A percentile compares a stretch with the other conserved stretches of the same genome.
Conservation (phyloP, 495 filamentous ascomycete genomes). For the Hypoxylon trugodes region DNA sequence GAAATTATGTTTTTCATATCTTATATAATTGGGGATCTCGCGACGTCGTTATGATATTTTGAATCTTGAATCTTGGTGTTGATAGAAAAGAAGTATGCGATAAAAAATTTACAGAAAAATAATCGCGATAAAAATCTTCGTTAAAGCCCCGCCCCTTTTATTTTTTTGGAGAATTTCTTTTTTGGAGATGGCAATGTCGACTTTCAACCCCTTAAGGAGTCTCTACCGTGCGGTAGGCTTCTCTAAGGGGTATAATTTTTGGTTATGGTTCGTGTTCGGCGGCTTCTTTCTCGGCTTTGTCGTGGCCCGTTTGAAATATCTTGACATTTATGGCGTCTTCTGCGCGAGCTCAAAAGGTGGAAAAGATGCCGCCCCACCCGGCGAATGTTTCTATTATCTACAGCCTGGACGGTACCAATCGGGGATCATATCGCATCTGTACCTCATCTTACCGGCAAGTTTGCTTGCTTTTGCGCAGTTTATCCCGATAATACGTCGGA, state of each 20-base stretch:
- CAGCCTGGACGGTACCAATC: constrained; percentile 45
- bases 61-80: too few species aligned
- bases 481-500: constrained; percentile 59
- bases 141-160: too few species aligned
- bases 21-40: too few species aligned
- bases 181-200: constrained; percentile 20
- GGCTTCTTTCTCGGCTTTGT: constrained; percentile 44
- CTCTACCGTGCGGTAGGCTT: constrained; percentile 51
- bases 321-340: constrained; percentile 48
- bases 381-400: constrained; percentile 61
- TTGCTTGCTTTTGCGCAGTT: constrained; percentile 61
- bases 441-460: constrained; percentile 53
- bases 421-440: constrained; percentile 60
- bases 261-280: constrained; percentile 47
- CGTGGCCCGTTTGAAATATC: constrained; percentile 43
- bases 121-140: too few species aligned
- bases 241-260: constrained; percentile 50
- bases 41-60: too few species aligned
- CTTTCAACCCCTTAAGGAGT: constrained; percentile 13
- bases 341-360: constrained; percentile 23
- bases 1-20: too few species aligned
- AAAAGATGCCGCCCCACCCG: constrained; percentile 44
- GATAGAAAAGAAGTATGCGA: too few species aligned
- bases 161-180: too few species aligned
- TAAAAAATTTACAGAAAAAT: too few species aligned